phyloP scores from a whole-genome alignment of 495 filamentous ascomycete genomes.

The Penicillium odoratum region DNA sequence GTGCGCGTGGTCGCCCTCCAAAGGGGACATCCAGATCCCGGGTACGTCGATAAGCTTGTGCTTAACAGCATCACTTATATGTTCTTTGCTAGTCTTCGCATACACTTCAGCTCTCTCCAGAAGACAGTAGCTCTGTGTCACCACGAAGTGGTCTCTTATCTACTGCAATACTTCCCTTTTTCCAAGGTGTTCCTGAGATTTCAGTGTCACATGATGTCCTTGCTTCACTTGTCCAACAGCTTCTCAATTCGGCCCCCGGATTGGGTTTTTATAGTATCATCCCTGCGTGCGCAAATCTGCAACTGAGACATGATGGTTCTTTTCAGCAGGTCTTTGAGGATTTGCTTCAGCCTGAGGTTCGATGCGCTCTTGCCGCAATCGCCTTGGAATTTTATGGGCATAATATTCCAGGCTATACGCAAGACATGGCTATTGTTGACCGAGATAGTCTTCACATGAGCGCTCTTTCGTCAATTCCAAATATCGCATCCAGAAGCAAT shows the following conservation, averaged over 20 bases:
- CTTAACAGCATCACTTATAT: not conserved
- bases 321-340: not conserved
- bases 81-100: not conserved
- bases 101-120: not conserved
- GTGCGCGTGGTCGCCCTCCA: constrained; percentile 1
- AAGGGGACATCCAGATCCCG: not conserved
- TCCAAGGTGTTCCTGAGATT: not conserved
- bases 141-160: not conserved
- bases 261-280: not conserved
- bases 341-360: not conserved
- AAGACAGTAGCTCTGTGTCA: not conserved
- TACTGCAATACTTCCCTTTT: not conserved
- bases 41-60: constrained; percentile 1
- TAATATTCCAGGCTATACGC: not conserved
- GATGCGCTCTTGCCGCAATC: not conserved
- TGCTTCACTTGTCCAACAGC: not conserved
- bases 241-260: not conserved
- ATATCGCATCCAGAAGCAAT: not conserved
- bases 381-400: not conserved
- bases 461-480: not conserved
- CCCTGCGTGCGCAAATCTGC: not conserved
- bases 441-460: not conserved
- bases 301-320: not conserved
- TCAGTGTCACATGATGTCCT: not conserved
- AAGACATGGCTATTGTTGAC: not conserved